Evolutionary conservation across 805 yeast genomes (phyloP).

Genomic region (Ascoidea rubescens): DNA sequence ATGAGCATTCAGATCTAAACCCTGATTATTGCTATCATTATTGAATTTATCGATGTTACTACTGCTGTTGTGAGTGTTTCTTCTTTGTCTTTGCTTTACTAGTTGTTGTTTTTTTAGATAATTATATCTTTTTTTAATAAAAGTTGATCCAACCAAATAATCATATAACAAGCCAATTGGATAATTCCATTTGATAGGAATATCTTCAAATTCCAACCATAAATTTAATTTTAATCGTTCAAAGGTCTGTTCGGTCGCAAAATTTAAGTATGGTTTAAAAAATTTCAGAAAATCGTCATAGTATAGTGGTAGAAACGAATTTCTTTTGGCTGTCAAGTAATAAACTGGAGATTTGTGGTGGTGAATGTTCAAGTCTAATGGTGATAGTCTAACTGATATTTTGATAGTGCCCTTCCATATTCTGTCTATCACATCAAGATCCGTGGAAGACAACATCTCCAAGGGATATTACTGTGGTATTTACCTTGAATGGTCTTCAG

Average conservation of each 20-base stretch:
- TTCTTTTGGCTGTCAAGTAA: constrained; percentile 21
- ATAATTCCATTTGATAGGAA: constrained; percentile 61
- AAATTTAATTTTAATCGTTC: constrained; percentile 15
- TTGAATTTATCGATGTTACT: too few species aligned
- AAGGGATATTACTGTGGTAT: too few species aligned
- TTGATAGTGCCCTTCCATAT: constrained; percentile 5
- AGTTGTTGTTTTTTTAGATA: too few species aligned
- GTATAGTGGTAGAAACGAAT: constrained; percentile 36
- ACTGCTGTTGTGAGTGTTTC: too few species aligned
- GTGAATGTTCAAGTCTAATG: not conserved
- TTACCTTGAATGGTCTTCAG: too few species aligned
- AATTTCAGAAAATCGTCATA: constrained; percentile 23
- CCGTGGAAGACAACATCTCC: not conserved
- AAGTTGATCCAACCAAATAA: constrained; percentile 24
- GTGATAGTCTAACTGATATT: not conserved
- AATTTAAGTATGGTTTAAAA: constrained; percentile 20
- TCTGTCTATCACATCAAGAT: not conserved
- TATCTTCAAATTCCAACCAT: constrained; percentile 59
- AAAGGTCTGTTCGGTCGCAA: not conserved
- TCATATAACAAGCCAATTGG: constrained; percentile 66
- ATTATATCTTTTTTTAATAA: too few species aligned
- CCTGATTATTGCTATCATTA: too few species aligned
- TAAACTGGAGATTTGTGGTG: not conserved
- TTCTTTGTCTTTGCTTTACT: constrained; percentile 11
- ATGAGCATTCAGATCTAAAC: not conserved